These are phyloP conservation scores for Sanghuangporus baumii DNA, from an alignment of 1,284 basidiomycete genomes.

Conservation along the genomic window DNA sequence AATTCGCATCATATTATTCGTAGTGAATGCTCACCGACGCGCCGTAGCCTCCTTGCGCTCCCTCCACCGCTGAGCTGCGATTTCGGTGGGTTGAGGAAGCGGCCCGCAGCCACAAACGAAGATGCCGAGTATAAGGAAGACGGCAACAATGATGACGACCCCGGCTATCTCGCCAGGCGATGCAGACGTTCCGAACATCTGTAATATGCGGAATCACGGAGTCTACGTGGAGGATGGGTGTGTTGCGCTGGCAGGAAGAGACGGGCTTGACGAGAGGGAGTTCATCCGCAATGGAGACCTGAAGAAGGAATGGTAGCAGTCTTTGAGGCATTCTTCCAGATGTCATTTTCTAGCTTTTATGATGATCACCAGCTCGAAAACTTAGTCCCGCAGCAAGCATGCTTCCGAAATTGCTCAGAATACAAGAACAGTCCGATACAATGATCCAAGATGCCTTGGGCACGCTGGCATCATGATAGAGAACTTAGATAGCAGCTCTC, in stretches of 20 bases:
- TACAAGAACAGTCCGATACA: neutral
- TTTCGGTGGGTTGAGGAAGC: neutral
- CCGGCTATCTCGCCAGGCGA: conserved; percentile 2
- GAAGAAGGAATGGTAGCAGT: too few species aligned
- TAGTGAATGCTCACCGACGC: neutral
- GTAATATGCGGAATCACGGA: neutral
- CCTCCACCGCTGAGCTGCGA: neutral
- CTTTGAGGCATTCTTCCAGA: neutral
- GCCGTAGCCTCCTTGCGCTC: neutral
- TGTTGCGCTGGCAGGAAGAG: neutral
- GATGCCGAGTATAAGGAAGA: conserved; percentile 1
- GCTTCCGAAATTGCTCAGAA: neutral
- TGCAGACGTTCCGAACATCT: neutral
- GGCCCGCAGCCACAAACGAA: conserved; percentile 5
- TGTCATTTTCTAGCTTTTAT: neutral
- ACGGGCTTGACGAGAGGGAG: neutral
- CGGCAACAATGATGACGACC: conserved; percentile 2
- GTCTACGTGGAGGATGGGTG: neutral
- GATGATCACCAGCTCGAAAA: neutral
- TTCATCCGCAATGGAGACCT: neutral
- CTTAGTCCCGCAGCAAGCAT: neutral
- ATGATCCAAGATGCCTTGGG: neutral
- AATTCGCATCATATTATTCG: neutral
- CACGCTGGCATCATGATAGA: neutral
- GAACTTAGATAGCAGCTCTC: neutral